Percentiles rank a stretch among this genome's conserved stretches.
Conservation (phyloP, 208 protist genomes). For the Leishmania tarentolae region DNA sequence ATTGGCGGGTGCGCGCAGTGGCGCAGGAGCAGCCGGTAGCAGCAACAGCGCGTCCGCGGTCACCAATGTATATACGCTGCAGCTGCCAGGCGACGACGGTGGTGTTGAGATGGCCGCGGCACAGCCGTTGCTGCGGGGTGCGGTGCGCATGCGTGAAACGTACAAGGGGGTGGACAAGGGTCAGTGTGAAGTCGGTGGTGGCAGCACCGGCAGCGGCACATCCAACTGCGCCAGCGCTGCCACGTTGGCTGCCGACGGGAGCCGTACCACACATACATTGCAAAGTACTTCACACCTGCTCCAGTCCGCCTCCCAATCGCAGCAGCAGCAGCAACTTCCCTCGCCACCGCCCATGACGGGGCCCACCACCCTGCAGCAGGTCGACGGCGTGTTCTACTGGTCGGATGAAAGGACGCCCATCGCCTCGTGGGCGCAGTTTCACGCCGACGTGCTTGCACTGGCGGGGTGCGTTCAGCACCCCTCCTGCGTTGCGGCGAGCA, state of each 20-base stretch:
- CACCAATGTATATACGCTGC: conserved; percentile 53
- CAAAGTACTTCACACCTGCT: neutral
- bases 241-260: neutral
- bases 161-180: conserved; percentile 81
- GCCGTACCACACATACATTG: neutral
- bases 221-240: neutral
- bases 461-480: conserved; percentile 55
- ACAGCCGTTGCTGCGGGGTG: conserved; percentile 42
- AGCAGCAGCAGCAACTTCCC: conserved; percentile 1
- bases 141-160: conserved; percentile 53
- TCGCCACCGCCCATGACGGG: conserved; percentile 15
- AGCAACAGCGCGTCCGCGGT: neutral
- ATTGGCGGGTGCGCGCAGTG: neutral
- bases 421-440: conserved; percentile 79
- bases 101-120: conserved; percentile 78
- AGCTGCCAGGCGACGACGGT: conserved; percentile 73
- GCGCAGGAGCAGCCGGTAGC: too few relatives aligned
- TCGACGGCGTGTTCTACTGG: conserved; percentile 70
- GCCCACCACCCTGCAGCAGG: conserved; percentile 56
- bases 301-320: neutral
- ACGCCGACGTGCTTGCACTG: conserved; percentile 58
- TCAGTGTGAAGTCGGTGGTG: conserved; percentile 32
- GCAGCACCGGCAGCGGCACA: neutral
- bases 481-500: conserved; percentile 51
- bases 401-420: conserved; percentile 45